Evolutionary conservation across 2,329 filamentous ascomycete genomes (phyloP).

Genomic region (Alternaria sp.): DNA sequence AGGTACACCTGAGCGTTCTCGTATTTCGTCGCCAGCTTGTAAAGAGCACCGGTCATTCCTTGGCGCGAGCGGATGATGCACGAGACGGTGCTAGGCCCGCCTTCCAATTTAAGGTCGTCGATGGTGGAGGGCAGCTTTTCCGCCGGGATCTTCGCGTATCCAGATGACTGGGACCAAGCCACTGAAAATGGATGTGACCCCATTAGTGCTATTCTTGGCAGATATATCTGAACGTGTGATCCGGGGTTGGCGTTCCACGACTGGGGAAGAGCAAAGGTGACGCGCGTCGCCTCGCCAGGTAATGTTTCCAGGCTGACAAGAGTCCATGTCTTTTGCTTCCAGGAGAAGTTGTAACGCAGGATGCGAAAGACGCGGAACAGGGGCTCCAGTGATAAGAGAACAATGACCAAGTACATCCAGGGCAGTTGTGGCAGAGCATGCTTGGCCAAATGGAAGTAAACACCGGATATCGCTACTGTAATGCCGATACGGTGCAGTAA

Average conservation of each 20-base stretch:
- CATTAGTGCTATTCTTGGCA: slow-evolving; percentile 72
- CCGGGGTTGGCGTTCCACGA: slow-evolving; percentile 75
- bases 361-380: slow-evolving; percentile 64
- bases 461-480: slow-evolving; percentile 64
- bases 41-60: slow-evolving; percentile 82
- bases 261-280: slow-evolving; percentile 73
- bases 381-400: slow-evolving; percentile 70
- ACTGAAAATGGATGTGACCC: slow-evolving; percentile 80
- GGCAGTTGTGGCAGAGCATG: slow-evolving; percentile 67
- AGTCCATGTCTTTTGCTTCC: slow-evolving; percentile 67
- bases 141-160: slow-evolving; percentile 17
- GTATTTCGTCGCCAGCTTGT: slow-evolving; percentile 66
- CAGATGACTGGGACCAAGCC: slow-evolving; percentile 72
- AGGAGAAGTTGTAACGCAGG: slow-evolving; percentile 69
- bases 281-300: slow-evolving; percentile 73
- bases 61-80: slow-evolving; percentile 85
- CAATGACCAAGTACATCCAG: slow-evolving; percentile 65
- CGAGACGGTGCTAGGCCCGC: slow-evolving; percentile 55
- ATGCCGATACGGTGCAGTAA: slow-evolving; percentile 71
- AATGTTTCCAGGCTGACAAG: slow-evolving; percentile 67
- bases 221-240: slow-evolving; percentile 78
- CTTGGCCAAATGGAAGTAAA: slow-evolving; percentile 69
- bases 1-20: slow-evolving; percentile 63
- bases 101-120: slow-evolving; percentile 56
- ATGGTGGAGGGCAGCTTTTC: slow-evolving; percentile 40